phyloP scores from a whole-genome alignment of 2,329 filamentous ascomycete species.

The Metarhizium humberi region DNA sequence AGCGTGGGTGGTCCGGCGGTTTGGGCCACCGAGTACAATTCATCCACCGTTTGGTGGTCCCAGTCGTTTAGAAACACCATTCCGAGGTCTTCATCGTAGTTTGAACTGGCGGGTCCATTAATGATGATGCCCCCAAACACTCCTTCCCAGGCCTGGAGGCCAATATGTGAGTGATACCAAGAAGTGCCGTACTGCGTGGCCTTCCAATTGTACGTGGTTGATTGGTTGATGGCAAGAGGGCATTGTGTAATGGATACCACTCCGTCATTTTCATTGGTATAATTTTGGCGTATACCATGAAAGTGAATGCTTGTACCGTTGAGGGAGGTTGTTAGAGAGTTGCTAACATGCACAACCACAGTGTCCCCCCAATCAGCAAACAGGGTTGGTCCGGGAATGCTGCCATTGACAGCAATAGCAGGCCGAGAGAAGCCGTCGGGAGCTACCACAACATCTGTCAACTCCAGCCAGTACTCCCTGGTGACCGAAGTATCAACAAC shows the following conservation, averaged over 20 bases:
- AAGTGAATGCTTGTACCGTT: slow-evolving; percentile 56
- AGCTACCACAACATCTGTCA: slow-evolving; percentile 28
- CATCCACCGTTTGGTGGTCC: slow-evolving; percentile 36
- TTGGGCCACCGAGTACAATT: slow-evolving; percentile 17
- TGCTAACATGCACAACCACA: slow-evolving; percentile 45
- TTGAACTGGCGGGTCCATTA: slow-evolving; percentile 46
- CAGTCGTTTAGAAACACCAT: slow-evolving; percentile 50
- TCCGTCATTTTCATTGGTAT: slow-evolving; percentile 47
- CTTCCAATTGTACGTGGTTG: slow-evolving; percentile 47
- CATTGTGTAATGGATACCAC: slow-evolving; percentile 41
- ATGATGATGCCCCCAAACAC: slow-evolving; percentile 52
- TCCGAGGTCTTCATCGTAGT: slow-evolving; percentile 57
- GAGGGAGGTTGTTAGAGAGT: slow-evolving; percentile 25
- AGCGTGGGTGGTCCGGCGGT: slow-evolving; percentile 11
- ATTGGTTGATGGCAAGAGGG: slow-evolving; percentile 39
- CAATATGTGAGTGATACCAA: slow-evolving; percentile 55
- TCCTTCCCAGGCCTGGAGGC: slow-evolving; percentile 40
- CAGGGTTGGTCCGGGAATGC: slow-evolving; percentile 51
- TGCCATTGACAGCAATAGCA: slow-evolving; percentile 40
- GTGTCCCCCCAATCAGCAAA: slow-evolving; percentile 41
- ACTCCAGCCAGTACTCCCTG: slow-evolving; percentile 37
- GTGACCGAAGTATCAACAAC: slow-evolving; percentile 37
- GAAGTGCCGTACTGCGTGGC: slow-evolving; percentile 44
- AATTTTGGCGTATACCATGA: slow-evolving; percentile 51
- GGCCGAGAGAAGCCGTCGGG: slow-evolving; percentile 35